phyloP scores from a whole-genome alignment of 208 protist species.

The Leishmania braziliensis region DNA sequence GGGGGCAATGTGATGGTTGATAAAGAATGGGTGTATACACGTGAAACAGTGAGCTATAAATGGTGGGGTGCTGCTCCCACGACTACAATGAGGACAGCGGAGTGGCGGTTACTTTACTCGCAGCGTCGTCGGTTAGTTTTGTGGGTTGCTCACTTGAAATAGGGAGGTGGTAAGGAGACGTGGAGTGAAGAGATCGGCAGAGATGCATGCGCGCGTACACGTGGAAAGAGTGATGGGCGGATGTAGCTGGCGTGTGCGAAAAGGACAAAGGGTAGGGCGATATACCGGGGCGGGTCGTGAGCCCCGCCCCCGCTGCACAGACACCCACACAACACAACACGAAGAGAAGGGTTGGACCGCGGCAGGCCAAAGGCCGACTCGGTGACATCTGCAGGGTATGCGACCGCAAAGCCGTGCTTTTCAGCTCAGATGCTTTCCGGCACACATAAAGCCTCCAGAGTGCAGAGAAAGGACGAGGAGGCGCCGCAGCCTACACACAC shows the following conservation, averaged over 20 bases:
- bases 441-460: not conserved
- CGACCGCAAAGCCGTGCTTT: not conserved
- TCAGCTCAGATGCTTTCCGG: too few relatives aligned
- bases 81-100: not conserved
- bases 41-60: not conserved
- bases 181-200: not conserved
- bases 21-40: too few relatives aligned
- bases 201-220: not conserved
- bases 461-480: not conserved
- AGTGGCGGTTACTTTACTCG: not conserved
- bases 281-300: not conserved
- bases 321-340: not conserved
- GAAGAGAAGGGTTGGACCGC: not conserved
- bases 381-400: not conserved
- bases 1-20: not conserved
- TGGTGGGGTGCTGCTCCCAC: not conserved
- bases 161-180: not conserved
- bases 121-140: not conserved
- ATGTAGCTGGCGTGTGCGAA: not conserved
- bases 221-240: not conserved
- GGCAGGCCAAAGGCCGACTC: not conserved
- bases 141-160: not conserved
- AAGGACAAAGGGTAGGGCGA: not conserved
- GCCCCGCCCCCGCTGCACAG: not conserved
- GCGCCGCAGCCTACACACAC: not conserved